phyloP scores from a whole-genome alignment of 768 basidiomycete species.

The Mycena venus region DNA sequence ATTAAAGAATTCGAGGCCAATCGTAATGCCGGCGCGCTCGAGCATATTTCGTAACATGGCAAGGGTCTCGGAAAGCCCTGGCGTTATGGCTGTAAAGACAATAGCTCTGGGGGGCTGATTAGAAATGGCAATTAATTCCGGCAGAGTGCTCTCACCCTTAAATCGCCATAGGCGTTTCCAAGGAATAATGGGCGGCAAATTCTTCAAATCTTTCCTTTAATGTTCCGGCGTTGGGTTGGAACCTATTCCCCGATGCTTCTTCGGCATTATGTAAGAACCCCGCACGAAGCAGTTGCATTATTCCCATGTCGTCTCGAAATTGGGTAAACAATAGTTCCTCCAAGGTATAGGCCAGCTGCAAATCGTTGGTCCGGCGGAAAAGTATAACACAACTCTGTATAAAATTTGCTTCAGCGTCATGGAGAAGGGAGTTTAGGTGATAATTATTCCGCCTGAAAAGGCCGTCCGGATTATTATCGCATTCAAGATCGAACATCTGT shows the following conservation, averaged over 20 bases:
- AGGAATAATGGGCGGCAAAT: too few species aligned
- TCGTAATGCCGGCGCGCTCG: too few species aligned
- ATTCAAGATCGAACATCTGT: not conserved
- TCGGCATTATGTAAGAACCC: not conserved
- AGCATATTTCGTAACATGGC: too few species aligned
- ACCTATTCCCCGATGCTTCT: not conserved
- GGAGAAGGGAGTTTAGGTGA: not conserved
- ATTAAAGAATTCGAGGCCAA: too few species aligned
- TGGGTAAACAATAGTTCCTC: too few species aligned
- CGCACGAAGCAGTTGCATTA: not conserved
- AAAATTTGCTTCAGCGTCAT: constrained; percentile 1
- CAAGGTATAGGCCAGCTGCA: not conserved
- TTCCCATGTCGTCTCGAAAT: not conserved
- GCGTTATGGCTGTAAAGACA: too few species aligned
- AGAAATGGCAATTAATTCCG: too few species aligned
- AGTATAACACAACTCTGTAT: too few species aligned
- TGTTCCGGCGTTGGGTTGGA: not conserved
- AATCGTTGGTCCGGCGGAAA: not conserved
- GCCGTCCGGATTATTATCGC: not conserved
- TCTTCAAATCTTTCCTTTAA: not conserved
- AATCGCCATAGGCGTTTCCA: too few species aligned
- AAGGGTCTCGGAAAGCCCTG: too few species aligned
- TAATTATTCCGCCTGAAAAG: not conserved
- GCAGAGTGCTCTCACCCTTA: too few species aligned
- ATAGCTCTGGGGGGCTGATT: too few species aligned